Percentiles rank a stretch among this genome's conserved stretches.
These are phyloP conservation scores for Phaffomyces antillensis DNA, from an alignment of 805 yeast genomes.

Conservation along the genomic window DNA sequence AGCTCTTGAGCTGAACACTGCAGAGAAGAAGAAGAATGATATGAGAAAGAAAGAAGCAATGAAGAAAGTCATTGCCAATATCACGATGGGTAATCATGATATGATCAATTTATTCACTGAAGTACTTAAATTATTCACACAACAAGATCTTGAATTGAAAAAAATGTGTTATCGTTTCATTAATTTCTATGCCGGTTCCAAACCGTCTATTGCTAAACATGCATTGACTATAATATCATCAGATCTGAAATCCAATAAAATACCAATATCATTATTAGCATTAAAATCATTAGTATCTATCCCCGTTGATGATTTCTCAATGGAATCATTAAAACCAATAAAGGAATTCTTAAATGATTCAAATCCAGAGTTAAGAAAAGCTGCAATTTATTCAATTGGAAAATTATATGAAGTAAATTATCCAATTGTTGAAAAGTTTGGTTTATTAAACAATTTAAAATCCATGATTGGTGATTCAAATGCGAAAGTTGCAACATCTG, in stretches of 20 bases:
- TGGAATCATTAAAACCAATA: slow-evolving; percentile 36
- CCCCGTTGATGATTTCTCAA: slow-evolving; percentile 43
- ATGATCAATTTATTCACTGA: slow-evolving; percentile 63
- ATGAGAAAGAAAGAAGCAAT: slow-evolving; percentile 42
- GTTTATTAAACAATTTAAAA: slow-evolving; percentile 43
- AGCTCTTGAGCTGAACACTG: slow-evolving; percentile 24
- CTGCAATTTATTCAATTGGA: slow-evolving; percentile 65
- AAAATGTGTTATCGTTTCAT: slow-evolving; percentile 66
- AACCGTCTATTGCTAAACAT: slow-evolving; percentile 47
- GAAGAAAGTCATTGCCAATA: slow-evolving; percentile 73
- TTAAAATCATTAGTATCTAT: slow-evolving; percentile 58
- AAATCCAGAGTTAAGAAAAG: slow-evolving; percentile 56
- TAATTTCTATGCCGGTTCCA: slow-evolving; percentile 49
- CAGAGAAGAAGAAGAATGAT: slow-evolving; percentile 33
- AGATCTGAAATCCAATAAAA: slow-evolving; percentile 44
- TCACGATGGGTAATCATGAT: slow-evolving; percentile 77
- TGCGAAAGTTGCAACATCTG: slow-evolving; percentile 60
- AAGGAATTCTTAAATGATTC: slow-evolving; percentile 34
- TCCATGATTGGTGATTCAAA: slow-evolving; percentile 47
- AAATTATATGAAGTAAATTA: slow-evolving; percentile 55
- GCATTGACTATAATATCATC: slow-evolving; percentile 48
- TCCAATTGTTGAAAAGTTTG: slow-evolving; percentile 33
- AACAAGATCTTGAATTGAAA: slow-evolving; percentile 61
- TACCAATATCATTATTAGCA: slow-evolving; percentile 51
- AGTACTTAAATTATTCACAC: slow-evolving; percentile 43